Conservation (phyloP, 352 stramenopile genomes). For the Bremia lactucae region DNA sequence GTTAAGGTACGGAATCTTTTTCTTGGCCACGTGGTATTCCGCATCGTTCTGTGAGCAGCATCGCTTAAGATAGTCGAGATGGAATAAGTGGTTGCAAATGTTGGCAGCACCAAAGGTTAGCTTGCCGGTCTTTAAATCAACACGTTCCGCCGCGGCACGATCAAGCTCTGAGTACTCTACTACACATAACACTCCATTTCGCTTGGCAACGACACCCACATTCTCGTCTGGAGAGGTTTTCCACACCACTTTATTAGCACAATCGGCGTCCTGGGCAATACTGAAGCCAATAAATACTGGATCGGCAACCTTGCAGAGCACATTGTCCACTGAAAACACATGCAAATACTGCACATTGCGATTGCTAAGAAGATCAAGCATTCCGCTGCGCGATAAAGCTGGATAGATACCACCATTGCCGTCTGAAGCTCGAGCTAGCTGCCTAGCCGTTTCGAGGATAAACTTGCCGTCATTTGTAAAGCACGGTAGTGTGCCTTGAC, state of each 20-base stretch:
- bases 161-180: slow-evolving; percentile 98
- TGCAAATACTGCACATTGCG: slow-evolving; percentile 91
- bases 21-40: slow-evolving; percentile 94
- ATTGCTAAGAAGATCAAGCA: slow-evolving; percentile 76
- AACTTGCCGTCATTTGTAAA: slow-evolving; percentile 92
- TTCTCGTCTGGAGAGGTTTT: slow-evolving; percentile 90
- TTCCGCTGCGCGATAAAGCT: slow-evolving; percentile 84
- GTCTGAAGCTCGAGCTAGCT: slow-evolving; percentile 89
- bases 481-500: slow-evolving; percentile 92
- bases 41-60: slow-evolving; percentile 87
- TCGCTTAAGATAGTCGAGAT: slow-evolving; percentile 59
- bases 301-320: slow-evolving; percentile 92
- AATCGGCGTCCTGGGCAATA: slow-evolving; percentile 87
- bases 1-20: slow-evolving; percentile 94
- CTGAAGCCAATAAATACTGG: slow-evolving; percentile 95
- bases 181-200: slow-evolving; percentile 81
- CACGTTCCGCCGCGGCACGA: slow-evolving; percentile 45
- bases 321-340: slow-evolving; percentile 97
- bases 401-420: slow-evolving; percentile 97
- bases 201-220: slow-evolving; percentile 84
- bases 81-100: slow-evolving; percentile 98
- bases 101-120: slow-evolving; percentile 93
- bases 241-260: slow-evolving; percentile 95
- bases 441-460: slow-evolving; percentile 85
- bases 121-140: slow-evolving; percentile 52